A percentile compares a stretch with the other conserved stretches of the same genome.
These are phyloP conservation scores for Ceratocystis destructans DNA, from an alignment of 2,329 filamentous ascomycete genomes.

Conservation along the genomic window DNA sequence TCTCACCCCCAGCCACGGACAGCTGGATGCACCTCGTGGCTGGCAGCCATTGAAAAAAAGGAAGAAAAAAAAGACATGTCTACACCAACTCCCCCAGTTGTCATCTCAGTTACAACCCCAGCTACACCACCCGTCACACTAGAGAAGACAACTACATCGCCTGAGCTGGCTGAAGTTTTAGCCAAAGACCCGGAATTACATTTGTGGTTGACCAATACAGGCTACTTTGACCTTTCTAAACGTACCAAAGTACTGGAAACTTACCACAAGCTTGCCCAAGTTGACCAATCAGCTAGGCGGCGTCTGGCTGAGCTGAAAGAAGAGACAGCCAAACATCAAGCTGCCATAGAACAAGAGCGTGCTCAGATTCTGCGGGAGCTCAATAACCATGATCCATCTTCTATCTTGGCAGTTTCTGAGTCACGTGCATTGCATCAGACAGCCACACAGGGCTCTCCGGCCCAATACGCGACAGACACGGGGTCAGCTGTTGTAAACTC, in stretches of 20 bases:
- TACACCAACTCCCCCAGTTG: background rate
- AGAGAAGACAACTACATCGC: background rate
- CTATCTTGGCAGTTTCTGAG: background rate
- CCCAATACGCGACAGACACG: too few relatives aligned
- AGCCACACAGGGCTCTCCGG: background rate
- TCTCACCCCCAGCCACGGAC: too few relatives aligned
- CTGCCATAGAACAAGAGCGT: constrained; percentile 21
- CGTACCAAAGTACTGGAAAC: constrained; percentile 20
- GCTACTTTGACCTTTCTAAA: constrained; percentile 22
- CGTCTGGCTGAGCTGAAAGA: constrained; percentile 21
- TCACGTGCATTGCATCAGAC: background rate
- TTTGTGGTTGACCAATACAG: constrained; percentile 24
- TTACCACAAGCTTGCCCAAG: constrained; percentile 20
- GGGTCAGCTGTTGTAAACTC: too few relatives aligned
- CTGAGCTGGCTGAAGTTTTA: background rate
- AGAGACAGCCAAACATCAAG: constrained; percentile 8
- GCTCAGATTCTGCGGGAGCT: constrained; percentile 21
- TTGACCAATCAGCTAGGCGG: constrained; percentile 20
- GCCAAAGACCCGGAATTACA: constrained; percentile 20
- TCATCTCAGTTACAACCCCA: background rate
- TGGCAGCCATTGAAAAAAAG: background rate
- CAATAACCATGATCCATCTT: background rate
- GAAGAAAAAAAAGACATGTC: background rate
- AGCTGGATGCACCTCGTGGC: too few relatives aligned
- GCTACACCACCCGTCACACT: background rate